phyloP scores from a whole-genome alignment of 345 rosid species.

The Syzygium oleosum region DNA sequence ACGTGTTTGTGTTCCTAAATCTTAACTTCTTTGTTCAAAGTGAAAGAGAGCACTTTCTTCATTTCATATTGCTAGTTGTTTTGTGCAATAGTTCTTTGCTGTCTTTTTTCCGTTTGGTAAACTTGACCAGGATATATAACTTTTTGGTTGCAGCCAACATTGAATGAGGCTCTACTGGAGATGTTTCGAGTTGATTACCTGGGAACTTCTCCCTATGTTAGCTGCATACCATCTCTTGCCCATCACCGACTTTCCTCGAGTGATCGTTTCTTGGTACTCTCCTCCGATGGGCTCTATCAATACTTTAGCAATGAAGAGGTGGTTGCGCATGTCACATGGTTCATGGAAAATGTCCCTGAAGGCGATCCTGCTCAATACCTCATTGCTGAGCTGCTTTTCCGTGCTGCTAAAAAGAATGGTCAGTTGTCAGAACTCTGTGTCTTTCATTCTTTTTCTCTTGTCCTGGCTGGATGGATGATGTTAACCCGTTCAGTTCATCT shows the following conservation, averaged over 20 bases:
- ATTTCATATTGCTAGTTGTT: background rate
- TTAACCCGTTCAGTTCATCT: background rate
- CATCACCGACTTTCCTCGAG: constrained; percentile 86
- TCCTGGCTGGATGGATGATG: background rate
- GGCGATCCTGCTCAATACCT: constrained; percentile 98
- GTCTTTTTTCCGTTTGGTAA: background rate
- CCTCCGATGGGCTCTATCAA: constrained; percentile 92
- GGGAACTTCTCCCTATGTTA: constrained; percentile 69
- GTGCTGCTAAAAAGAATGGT: constrained; percentile 98
- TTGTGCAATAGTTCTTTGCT: background rate
- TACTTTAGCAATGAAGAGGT: constrained; percentile 95
- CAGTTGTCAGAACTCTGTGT: constrained; percentile 3
- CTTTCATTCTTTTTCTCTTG: background rate
- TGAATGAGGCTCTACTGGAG: constrained; percentile 81
- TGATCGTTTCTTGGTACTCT: constrained; percentile 83
- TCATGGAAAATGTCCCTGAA: constrained; percentile 91
- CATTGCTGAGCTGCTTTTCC: constrained; percentile 82
- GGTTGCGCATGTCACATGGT: constrained; percentile 94
- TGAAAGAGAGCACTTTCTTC: background rate
- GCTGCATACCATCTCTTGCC: constrained; percentile 62
- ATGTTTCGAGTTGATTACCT: constrained; percentile 65
- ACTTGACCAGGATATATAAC: background rate
- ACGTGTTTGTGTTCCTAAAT: background rate
- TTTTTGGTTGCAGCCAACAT: constrained; percentile 54
- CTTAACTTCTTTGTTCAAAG: background rate